phyloP scores from a whole-genome alignment of 2,329 filamentous ascomycete genomes.

The Trichoderma sp. region DNA sequence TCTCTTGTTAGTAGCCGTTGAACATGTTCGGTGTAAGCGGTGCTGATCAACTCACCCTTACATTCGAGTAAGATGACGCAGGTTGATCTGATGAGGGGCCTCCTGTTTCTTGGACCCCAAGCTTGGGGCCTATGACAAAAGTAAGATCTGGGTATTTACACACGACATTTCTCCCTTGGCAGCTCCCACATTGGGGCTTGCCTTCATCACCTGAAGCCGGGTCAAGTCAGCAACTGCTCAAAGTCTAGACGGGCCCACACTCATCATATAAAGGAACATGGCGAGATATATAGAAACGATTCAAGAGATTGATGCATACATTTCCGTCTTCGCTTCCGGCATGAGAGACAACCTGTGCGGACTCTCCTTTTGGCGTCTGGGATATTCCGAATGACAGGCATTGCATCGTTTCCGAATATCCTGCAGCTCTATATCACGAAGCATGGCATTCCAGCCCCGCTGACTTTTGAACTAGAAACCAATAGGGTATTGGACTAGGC shows the following conservation, averaged over 20 bases:
- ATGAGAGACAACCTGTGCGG: conserved; percentile 24
- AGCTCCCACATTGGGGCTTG: conserved; percentile 23
- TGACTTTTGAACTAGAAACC: background rate
- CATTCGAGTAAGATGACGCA: conserved; percentile 3
- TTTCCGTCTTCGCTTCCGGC: conserved; percentile 24
- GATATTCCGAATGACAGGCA: conserved; percentile 22
- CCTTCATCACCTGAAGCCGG: conserved; percentile 23
- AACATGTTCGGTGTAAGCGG: background rate
- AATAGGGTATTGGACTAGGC: background rate
- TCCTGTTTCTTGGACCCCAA: background rate
- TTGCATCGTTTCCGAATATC: background rate
- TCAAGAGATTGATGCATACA: conserved; percentile 11
- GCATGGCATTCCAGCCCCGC: background rate
- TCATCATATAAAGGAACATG: background rate
- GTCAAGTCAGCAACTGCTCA: background rate
- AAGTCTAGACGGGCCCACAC: background rate
- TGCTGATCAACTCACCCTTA: conserved; percentile 15
- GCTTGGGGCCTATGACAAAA: conserved; percentile 13
- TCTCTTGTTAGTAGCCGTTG: background rate
- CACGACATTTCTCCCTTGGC: conserved; percentile 15
- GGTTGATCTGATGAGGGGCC: background rate
- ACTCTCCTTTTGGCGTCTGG: conserved; percentile 24
- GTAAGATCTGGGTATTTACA: conserved; percentile 22
- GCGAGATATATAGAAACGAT: background rate
- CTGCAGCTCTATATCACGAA: background rate